Evolutionary conservation across 371 early-diverging fungal species (phyloP), one percentile per base, ranked within the genome.

Genomic region (Mucor indicus): DNA sequence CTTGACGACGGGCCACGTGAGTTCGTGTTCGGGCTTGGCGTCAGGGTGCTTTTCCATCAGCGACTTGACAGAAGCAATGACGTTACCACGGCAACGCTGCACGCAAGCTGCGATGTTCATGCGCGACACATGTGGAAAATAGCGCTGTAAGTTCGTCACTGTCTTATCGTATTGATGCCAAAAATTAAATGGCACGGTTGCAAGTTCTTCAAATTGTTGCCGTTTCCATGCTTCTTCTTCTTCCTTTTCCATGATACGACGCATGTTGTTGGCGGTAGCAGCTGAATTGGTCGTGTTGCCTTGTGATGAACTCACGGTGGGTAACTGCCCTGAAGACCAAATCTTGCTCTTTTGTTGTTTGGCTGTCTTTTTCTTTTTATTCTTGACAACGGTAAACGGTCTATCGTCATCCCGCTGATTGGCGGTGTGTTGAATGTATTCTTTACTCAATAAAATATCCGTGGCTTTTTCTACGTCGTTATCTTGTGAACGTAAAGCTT

Each of bases 401-500:
- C 19, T 31, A 3, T 37, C 38, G 5, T 44, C 16, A 12, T 12
- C 12, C 30, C 30, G 6, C 30, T 8, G 12, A 29, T 29, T 29
- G 6, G 8, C 30, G 6, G 30, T 29, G 24, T 50, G 42, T 15
- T 44, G 30, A 13, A 73, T 38, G 30, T 51, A 65, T 12, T 58
- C 48, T 21, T 38, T 38, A 23, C 57, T 64, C 0, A 71, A 46
- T 15, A 75, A 38, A 2, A 67, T 21, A 45, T 75, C 75, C 2
- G 69, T 71, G 10, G 75, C 59, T 20, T 50, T 64, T 41, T 66
- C 64, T 1, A 71, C 50, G 27, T 75, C 66, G n/a, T 62, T 53
- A 32, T 62, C 55, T 23, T 62, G 53, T 7, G 54, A 31, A 1
- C 33, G 15, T 1, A 75, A 46, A 0, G 54, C 55, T 2, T 54